Evolutionary conservation across 805 yeast genomes (phyloP), one percentile per base, ranked within the genome.

Genomic region (Saccharomycopsis oosterbeekiorum): DNA sequence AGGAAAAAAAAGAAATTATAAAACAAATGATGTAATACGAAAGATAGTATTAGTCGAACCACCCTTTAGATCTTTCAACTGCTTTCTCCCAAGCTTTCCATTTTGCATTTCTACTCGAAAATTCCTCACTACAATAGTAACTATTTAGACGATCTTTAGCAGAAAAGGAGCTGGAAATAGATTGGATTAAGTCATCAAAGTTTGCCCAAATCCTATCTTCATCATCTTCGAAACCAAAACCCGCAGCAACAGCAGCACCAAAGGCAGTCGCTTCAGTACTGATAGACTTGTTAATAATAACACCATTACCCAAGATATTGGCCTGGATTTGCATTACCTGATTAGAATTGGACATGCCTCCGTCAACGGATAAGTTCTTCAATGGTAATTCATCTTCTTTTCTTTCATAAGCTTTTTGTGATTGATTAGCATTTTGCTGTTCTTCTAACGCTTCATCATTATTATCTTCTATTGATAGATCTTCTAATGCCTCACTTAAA

Each of bases 161-260:
- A 58, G 59, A 42, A 55, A 61, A 56, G 4, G 57, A 53, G 17
- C 55, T n/a, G 9, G 60, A 56, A 37, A 64, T 58, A 61, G 61
- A 24, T 60, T 56, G 55, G 56, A 62, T 76, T 54, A 88, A 87
- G 63, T 91, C 97, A 59, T 81, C 85, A 64, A 91, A 75, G 66
- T 84, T 82, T 61, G 78, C 78, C 97, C 97, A 92, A 54, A 77
- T 75, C 61, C 88, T 80, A 21, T 84, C 82, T 26, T 76, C 73
- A 14, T 83, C 75, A 15, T 82, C 76, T 60, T 74, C 68, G 59
- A 69, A 68, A 6, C 77, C 83, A 68, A 91, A 76, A 12, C 97
- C 97, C 2, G 98, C 96, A 36, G 97, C 97, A 66, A 93, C 88
- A 4, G 97, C 97, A 8, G 97, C 96, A 36, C 98, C 98, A 65